Evolutionary conservation across 164 flowering plant species (phyloP).

Genomic region (Chimonanthus salicifolius): DNA sequence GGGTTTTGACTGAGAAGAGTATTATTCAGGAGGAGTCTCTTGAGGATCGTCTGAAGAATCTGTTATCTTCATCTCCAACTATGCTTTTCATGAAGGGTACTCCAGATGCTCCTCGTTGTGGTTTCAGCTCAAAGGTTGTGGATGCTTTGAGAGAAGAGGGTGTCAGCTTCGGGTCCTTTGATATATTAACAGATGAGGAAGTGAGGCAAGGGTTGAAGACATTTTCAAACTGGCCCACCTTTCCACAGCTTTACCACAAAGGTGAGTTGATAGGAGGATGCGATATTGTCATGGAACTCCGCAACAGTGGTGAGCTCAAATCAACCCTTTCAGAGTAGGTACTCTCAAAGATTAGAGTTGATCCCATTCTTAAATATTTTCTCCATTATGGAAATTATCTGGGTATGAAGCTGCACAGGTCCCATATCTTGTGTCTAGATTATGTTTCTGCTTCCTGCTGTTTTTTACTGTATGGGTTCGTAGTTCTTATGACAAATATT

Average conservation of each 20-base stretch:
- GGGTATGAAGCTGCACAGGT: background rate
- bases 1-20: conserved; percentile 64
- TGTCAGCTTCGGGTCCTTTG: conserved; percentile 70
- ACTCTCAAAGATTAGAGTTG: too few species aligned
- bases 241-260: conserved; percentile 82
- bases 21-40: conserved; percentile 35
- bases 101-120: conserved; percentile 84
- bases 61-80: conserved; percentile 53
- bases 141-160: conserved; percentile 66
- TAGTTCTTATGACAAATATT: background rate
- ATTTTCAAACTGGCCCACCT: conserved; percentile 96
- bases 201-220: conserved; percentile 80
- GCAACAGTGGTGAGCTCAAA: conserved; percentile 62
- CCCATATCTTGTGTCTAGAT: background rate
- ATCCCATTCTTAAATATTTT: background rate
- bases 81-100: conserved; percentile 97
- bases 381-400: background rate
- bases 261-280: conserved; percentile 94
- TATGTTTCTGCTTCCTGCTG: background rate
- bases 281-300: conserved; percentile 80
- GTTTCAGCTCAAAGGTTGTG: conserved; percentile 91
- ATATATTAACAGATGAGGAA: conserved; percentile 72
- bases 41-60: conserved; percentile 58
- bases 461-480: too few species aligned
- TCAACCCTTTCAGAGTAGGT: conserved; percentile 65